Base-by-base conservation (phyloP, 2,329 filamentous ascomycete species). In the Fusarium compactum region DNA sequence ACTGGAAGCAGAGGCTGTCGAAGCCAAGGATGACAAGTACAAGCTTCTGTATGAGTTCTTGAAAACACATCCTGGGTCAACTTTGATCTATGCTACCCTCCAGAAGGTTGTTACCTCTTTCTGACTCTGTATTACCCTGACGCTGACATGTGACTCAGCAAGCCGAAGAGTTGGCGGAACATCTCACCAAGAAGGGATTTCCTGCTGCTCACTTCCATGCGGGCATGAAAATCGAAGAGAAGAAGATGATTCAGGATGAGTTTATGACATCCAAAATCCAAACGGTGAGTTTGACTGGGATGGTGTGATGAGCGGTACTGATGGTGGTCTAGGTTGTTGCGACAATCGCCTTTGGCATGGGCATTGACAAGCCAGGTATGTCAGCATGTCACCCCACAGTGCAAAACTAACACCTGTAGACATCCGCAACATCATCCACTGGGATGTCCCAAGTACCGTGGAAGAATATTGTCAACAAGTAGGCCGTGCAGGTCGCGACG, bases 341-440 rank as follows among this genome's bases (percentile, higher is more conserved):
- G 5, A 89, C 86, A 0, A 88, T 88, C 43, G 87, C 87, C 2
- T 89, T 89, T 53, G 87, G 86, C 1, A 89, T 89, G 86, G 87
- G 87, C 0, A 87, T 89, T 20, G 86, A 89, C 72, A 89, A 89
- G 65, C 64, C 76, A 50, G 75, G 75, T 76, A 65, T 18, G 71
- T 50, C 5, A 24, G n/a, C 7, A 8, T 6, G 3, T 7, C 3
- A 8, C 3, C 9, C 5, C 14, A 32, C 5, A 29, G 20, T 29
- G 40, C n/a, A n/a, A 2, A 8, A 22, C 48, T 70, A 44, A 66
- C 25, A 45, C 6, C 9, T 10, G 64, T 81, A 34, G 80, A 86
- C 51, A 87, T 89, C 43, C 82, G 86, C 9, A 87, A 86, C 60
- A 81, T 89, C 34, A 71, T 88, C 12, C 86, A 88, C 64, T 87